Evolutionary conservation across 306 rosid species (phyloP), one percentile per base, ranked within the genome.

Genomic region (Ormosia emarginata): DNA sequence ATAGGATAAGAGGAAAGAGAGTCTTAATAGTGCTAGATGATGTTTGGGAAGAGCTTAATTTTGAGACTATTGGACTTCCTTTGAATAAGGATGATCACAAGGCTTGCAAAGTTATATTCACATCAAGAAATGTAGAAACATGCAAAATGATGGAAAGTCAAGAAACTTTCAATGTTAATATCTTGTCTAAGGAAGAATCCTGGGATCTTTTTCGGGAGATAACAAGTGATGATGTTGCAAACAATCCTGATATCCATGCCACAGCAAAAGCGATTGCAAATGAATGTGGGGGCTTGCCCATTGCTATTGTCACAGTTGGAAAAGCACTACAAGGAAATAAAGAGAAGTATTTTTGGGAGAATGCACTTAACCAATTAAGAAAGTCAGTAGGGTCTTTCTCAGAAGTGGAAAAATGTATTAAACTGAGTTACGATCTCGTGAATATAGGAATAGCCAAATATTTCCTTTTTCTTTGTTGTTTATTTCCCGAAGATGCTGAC

Each of bases 201-300:
- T 49, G 43, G 70, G 74, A 59, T 34, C 71, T 87, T 18, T 87
- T 87, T 0, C 0, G 1, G n/a, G 32, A 39, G 33, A 24, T 24
- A 24, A n/a, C n/a, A 0, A 62, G 12, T 1, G 80, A 80, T 5
- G 62, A 29, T n/a, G 2, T 30, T 15, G 55, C 41, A 0, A 65
- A 53, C 83, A 37, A 37, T 37, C 73, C 9, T 0, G 12, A 7
- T 2, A 44, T 75, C 1, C 7, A n/a, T 0, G 7, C 12, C 1
- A 40, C 71, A 8, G 87, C 77, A 8, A 3, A 2, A 5, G 58
- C 82, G 7, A 71, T 85, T 32, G 65, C 82, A 2, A 10, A 52
- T 2, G 56, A 72, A 52, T 88, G 91, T 58, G 83, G 72, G 29
- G 79, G 75, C 5, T 71, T 87, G 61, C 90, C 88, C 3, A 34